Evolutionary conservation across 257 asterid species (phyloP).

Genomic region (Pogostemon cablin): DNA sequence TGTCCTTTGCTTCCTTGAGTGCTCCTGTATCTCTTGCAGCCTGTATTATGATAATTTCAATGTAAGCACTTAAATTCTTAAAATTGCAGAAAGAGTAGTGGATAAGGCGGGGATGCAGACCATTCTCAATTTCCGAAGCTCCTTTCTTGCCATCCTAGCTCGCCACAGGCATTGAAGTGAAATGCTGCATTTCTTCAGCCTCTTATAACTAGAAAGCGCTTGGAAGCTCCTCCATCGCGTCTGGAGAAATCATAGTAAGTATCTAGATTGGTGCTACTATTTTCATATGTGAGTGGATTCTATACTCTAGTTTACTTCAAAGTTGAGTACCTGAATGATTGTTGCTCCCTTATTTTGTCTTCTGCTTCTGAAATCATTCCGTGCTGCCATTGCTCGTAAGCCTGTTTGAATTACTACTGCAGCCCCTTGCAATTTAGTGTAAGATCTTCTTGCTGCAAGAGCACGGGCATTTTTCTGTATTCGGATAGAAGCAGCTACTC

Average conservation of each 20-base stretch:
- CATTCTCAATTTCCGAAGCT: slow-evolving; percentile 82
- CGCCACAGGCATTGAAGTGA: slow-evolving; percentile 95
- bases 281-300: slow-evolving; percentile 2
- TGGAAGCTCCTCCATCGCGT: slow-evolving; percentile 80
- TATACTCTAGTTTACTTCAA: neutral
- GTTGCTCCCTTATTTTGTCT: slow-evolving; percentile 78
- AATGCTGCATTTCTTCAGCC: slow-evolving; percentile 55
- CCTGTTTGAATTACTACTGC: slow-evolving; percentile 86
- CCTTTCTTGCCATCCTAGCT: slow-evolving; percentile 79
- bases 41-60: slow-evolving; percentile 48
- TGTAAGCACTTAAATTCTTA: slow-evolving; percentile 14
- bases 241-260: slow-evolving; percentile 42
- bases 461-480: slow-evolving; percentile 83
- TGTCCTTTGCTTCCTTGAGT: slow-evolving; percentile 92
- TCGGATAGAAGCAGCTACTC: slow-evolving; percentile 84
- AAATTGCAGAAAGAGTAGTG: neutral
- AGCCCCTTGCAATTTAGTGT: slow-evolving; percentile 60
- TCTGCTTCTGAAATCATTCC: slow-evolving; percentile 71
- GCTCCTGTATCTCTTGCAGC: slow-evolving; percentile 97
- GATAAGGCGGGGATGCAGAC: slow-evolving; percentile 43
- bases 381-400: slow-evolving; percentile 78
- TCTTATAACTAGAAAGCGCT: slow-evolving; percentile 57
- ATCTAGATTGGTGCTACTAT: slow-evolving; percentile 14
- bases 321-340: slow-evolving; percentile 64
- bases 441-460: slow-evolving; percentile 66